These are phyloP conservation scores for Volutella citrinella DNA, from an alignment of 2,329 filamentous ascomycete genomes.

Conservation along the genomic window DNA sequence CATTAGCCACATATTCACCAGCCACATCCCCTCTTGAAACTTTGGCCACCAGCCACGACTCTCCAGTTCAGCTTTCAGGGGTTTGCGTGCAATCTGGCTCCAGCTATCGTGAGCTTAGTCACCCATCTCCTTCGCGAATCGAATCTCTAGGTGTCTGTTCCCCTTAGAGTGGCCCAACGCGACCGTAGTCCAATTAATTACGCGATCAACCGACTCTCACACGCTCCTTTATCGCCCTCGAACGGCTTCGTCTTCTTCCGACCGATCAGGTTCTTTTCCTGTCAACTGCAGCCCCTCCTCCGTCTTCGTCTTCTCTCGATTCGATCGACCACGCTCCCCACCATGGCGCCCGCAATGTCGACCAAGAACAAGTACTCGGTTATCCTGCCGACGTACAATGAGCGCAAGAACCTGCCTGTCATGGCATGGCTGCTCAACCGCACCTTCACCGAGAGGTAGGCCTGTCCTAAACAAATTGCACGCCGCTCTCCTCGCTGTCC, in stretches of 20 bases:
- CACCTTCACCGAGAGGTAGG: constrained; percentile 85
- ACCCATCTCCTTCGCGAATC: constrained; percentile 5
- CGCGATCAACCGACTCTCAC: constrained; percentile 21
- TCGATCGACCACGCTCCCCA: constrained; percentile 8
- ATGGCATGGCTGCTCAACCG: constrained; percentile 91
- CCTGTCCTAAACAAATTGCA: not conserved
- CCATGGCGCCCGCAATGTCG: constrained; percentile 51
- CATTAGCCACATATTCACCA: too few relatives aligned
- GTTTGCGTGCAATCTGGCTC: constrained; percentile 22
- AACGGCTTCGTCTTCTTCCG: constrained; percentile 6
- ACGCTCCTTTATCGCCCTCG: constrained; percentile 23
- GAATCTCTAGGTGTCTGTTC: constrained; percentile 22
- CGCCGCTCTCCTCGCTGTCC: accelerated
- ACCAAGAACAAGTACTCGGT: constrained; percentile 82
- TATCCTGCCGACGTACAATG: constrained; percentile 97
- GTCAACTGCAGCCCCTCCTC: constrained; percentile 2
- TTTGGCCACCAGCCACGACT: constrained; percentile 20
- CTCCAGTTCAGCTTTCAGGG: constrained; percentile 16
- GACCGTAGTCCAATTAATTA: too few relatives aligned
- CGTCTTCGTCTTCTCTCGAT: not conserved
- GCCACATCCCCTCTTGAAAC: constrained; percentile 1
- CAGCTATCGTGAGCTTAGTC: constrained; percentile 15
- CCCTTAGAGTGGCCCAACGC: constrained; percentile 24
- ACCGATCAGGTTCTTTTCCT: constrained; percentile 5
- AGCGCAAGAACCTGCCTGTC: constrained; percentile 94